phyloP scores from a whole-genome alignment of 2,329 filamentous ascomycete genomes.

The Coniochaeta sp. region DNA sequence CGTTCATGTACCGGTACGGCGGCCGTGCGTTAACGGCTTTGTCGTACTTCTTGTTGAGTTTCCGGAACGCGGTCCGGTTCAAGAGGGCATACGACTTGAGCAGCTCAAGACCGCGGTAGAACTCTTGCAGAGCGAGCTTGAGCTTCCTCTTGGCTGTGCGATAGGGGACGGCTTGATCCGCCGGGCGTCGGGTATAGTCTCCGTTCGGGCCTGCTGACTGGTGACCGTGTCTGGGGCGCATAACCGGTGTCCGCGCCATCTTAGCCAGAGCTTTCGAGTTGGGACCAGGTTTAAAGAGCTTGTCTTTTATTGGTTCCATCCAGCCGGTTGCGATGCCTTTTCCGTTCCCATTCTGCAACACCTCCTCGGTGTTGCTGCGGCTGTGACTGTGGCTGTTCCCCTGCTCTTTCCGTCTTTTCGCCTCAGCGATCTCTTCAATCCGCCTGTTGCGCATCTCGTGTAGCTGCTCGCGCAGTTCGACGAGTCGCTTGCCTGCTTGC shows the following conservation, averaged over 20 bases:
- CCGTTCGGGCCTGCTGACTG: constrained; percentile 26
- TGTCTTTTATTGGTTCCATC: constrained; percentile 47
- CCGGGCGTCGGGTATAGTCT: constrained; percentile 45
- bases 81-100: constrained; percentile 86
- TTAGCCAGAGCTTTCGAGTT: constrained; percentile 53
- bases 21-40: constrained; percentile 78
- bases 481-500: constrained; percentile 68
- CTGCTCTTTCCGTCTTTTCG: constrained; percentile 27
- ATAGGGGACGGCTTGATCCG: constrained; percentile 65
- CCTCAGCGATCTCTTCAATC: constrained; percentile 58
- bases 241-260: constrained; percentile 45
- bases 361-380: constrained; percentile 15
- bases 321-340: constrained; percentile 24
- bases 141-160: constrained; percentile 84
- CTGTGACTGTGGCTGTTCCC: constrained; percentile 13
- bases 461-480: constrained; percentile 70
- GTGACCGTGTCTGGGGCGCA: constrained; percentile 19
- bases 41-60: constrained; percentile 98
- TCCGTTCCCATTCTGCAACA: constrained; percentile 15
- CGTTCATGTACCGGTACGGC: constrained; percentile 74
- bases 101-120: constrained; percentile 84
- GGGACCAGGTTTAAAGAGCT: constrained; percentile 48
- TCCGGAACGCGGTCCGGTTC: constrained; percentile 89
- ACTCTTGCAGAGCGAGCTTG: constrained; percentile 85
- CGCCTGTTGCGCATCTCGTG: constrained; percentile 88